A percentile compares a stretch with the other conserved stretches of the same genome.
Conservation (phyloP, 257 asterid genomes). For the Rubia yunnanensis region DNA sequence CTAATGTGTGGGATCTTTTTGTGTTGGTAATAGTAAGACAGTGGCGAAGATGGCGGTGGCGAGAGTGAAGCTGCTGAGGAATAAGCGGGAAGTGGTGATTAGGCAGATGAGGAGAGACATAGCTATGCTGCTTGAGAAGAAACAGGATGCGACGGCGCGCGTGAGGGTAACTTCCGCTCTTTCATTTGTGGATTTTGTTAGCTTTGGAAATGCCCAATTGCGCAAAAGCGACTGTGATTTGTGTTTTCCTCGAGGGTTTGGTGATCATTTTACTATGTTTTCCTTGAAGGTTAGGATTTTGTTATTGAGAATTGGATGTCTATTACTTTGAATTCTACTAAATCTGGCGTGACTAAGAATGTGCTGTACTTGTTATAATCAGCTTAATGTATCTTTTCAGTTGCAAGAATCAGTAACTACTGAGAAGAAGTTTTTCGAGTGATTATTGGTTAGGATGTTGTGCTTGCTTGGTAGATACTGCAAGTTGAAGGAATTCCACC, state of each 20-base stretch:
- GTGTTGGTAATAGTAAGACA: constrained; percentile 54
- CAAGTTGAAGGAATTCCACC: background rate
- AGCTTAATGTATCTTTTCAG: background rate
- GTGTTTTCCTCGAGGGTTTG: background rate
- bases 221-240: background rate
- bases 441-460: background rate
- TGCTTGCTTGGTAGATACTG: background rate
- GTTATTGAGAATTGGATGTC: background rate
- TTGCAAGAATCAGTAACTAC: background rate
- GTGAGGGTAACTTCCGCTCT: constrained; percentile 42
- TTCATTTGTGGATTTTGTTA: background rate
- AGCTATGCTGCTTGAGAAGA: constrained; percentile 82
- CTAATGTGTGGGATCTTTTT: background rate
- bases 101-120: constrained; percentile 96
- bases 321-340: background rate
- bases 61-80: constrained; percentile 85
- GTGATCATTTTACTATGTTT: too few relatives aligned
- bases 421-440: background rate
- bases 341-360: background rate
- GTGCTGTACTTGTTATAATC: background rate
- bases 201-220: background rate
- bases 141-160: constrained; percentile 91
- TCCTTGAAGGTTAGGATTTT: background rate
- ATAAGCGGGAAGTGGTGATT: constrained; percentile 88
- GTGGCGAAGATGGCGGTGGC: constrained; percentile 98